Percentiles rank a stretch among this genome's conserved stretches.
Evolutionary conservation across 1,284 basidiomycete genomes (phyloP).

Genomic region (Athelia psychrophila): DNA sequence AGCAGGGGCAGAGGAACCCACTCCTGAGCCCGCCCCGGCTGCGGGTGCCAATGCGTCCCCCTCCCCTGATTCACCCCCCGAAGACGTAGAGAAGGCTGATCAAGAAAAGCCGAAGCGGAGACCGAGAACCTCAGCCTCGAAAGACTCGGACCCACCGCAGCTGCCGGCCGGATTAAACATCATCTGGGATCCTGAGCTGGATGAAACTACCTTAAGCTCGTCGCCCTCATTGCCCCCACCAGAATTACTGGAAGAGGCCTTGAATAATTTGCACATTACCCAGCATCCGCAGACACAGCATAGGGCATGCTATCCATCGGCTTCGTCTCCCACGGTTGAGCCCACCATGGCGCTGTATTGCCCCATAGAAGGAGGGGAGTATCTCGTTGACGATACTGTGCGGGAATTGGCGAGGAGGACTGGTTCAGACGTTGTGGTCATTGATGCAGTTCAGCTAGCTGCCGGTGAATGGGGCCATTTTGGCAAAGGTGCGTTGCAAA

Average conservation of each 20-base stretch:
- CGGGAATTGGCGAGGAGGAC: constrained; percentile 69
- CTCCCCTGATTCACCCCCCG: constrained; percentile 26
- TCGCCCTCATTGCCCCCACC: constrained; percentile 41
- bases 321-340: constrained; percentile 53
- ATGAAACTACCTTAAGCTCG: constrained; percentile 18
- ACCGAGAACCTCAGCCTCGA: constrained; percentile 27
- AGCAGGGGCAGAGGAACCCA: neutral
- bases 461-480: constrained; percentile 79
- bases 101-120: constrained; percentile 44
- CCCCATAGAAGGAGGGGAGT: constrained; percentile 82
- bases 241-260: constrained; percentile 64
- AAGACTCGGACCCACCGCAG: constrained; percentile 37
- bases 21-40: constrained; percentile 10
- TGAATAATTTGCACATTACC: constrained; percentile 70
- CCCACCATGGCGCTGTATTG: constrained; percentile 80
- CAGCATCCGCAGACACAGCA: constrained; percentile 80
- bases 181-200: constrained; percentile 56
- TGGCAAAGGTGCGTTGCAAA: constrained; percentile 53
- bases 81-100: constrained; percentile 30
- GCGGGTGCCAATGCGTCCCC: neutral
- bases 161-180: constrained; percentile 57
- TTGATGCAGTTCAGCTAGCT: constrained; percentile 80
- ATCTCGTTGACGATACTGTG: constrained; percentile 77
- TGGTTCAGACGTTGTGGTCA: constrained; percentile 74
- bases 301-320: constrained; percentile 56